phyloP scores from a whole-genome alignment of 2,329 filamentous ascomycete species.

The Fusarium sororula region DNA sequence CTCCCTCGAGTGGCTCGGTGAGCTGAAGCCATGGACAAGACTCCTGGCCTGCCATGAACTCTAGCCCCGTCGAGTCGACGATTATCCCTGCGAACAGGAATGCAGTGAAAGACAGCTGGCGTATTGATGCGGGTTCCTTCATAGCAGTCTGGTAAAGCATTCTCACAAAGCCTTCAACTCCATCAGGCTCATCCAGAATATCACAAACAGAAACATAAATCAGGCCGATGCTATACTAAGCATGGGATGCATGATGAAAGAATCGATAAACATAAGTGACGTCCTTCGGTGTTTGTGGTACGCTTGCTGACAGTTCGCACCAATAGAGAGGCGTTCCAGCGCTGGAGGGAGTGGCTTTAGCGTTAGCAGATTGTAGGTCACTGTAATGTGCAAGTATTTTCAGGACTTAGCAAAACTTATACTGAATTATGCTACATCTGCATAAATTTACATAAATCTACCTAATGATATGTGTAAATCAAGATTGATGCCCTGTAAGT shows the following conservation, averaged over 20 bases:
- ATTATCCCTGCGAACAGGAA: background rate
- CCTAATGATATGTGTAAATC: background rate
- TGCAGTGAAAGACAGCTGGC: background rate
- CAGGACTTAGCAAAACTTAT: fast-evolving
- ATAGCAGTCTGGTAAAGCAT: background rate
- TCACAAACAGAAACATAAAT: fast-evolving
- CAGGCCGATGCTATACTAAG: background rate
- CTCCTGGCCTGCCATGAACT: background rate
- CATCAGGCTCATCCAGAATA: background rate
- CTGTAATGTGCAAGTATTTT: background rate
- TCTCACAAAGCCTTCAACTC: background rate
- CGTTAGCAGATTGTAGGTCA: fast-evolving
- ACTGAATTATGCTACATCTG: background rate
- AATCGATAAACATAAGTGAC: background rate
- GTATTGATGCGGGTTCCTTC: background rate
- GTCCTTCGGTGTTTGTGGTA: background rate
- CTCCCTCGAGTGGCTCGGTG: background rate
- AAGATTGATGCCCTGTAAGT: too few species aligned
- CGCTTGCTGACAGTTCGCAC: too few species aligned
- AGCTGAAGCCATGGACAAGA: background rate
- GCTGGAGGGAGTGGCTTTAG: background rate
- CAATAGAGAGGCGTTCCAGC: background rate
- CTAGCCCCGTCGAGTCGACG: too few species aligned
- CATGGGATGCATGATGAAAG: background rate
- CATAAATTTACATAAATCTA: background rate